Conservation (phyloP, 192 early-diverging fungal genomes). For the Geranomyces michiganensis region DNA sequence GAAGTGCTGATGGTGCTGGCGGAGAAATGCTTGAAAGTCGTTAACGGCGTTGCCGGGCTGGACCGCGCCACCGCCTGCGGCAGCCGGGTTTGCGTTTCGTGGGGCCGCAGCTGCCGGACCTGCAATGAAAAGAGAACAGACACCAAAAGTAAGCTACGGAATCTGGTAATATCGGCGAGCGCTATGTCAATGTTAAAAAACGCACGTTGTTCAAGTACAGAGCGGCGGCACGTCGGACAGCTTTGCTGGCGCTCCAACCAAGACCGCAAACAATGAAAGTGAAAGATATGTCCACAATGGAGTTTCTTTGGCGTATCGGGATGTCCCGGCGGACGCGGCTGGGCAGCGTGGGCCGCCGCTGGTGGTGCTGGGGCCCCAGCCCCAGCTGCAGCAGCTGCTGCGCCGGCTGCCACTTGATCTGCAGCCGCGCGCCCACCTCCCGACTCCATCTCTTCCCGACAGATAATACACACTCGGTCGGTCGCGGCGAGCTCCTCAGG, state of each 20-base stretch:
- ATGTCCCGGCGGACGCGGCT: conserved; percentile 12
- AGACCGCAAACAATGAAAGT: conserved; percentile 92
- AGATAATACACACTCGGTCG: conserved; percentile 85
- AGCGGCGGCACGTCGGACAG: conserved; percentile 88
- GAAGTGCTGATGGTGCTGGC: conserved; percentile 26
- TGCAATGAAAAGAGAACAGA: neutral
- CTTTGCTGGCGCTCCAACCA: conserved; percentile 98
- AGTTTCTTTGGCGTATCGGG: conserved; percentile 86
- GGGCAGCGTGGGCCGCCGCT: neutral
- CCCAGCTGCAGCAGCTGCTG: conserved; percentile 6
- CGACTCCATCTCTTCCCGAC: conserved; percentile 90
- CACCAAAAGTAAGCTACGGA: neutral
- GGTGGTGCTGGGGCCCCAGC: neutral
- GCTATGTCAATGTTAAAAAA: neutral
- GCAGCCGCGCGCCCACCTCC: conserved; percentile 27
- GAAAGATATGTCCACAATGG: conserved; percentile 96
- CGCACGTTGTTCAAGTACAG: conserved; percentile 43
- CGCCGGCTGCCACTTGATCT: conserved; percentile 18
- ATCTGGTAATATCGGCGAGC: neutral
- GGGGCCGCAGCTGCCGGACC: conserved; percentile 18
- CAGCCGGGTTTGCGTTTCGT: conserved; percentile 17
- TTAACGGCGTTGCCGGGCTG: conserved; percentile 17
- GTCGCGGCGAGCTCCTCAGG: conserved; percentile 83
- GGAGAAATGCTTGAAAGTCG: conserved; percentile 28
- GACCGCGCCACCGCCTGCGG: conserved; percentile 10